These are phyloP conservation scores for Aspergillus tamarii DNA, from an alignment of 2,329 filamentous ascomycete species.

Conservation along the genomic window DNA sequence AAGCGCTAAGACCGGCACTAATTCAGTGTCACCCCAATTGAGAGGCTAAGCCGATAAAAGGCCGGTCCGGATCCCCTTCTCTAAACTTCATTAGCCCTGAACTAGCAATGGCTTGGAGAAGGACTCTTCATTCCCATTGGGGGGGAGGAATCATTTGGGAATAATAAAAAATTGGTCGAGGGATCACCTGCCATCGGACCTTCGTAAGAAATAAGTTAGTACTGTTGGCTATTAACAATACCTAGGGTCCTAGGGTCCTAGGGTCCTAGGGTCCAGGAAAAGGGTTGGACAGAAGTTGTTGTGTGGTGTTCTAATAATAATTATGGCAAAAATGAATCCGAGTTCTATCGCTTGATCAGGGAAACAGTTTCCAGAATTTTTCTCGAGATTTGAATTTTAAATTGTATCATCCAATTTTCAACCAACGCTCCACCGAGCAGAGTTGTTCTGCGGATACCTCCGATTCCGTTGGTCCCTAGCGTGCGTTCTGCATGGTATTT, in stretches of 20 bases:
- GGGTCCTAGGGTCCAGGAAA: background rate
- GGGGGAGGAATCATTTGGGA: background rate
- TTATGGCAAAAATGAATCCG: background rate
- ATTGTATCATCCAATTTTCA: background rate
- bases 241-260: background rate
- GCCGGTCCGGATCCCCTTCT: slow-evolving; percentile 9
- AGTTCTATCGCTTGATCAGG: background rate
- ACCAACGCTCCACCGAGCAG: background rate
- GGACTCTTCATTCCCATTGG: background rate
- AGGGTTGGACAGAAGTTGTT: background rate
- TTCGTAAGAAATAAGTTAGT: background rate
- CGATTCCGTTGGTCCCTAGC: background rate
- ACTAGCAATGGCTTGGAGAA: background rate
- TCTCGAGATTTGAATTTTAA: too few relatives aligned
- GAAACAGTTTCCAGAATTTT: background rate
- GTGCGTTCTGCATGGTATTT: background rate
- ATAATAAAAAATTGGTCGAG: background rate
- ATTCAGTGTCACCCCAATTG: slow-evolving; percentile 9
- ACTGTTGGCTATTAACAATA: background rate
- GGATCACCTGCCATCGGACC: background rate
- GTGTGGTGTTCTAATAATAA: background rate
- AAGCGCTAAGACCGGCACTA: slow-evolving; percentile 6
- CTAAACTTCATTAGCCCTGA: slow-evolving; percentile 1
- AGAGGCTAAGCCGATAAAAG: slow-evolving; percentile 11
- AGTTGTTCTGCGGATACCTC: background rate